A percentile compares a stretch with the other conserved stretches of the same genome.
phyloP scores from a whole-genome alignment of 345 rosid genomes.

The Kernera saxatilis region DNA sequence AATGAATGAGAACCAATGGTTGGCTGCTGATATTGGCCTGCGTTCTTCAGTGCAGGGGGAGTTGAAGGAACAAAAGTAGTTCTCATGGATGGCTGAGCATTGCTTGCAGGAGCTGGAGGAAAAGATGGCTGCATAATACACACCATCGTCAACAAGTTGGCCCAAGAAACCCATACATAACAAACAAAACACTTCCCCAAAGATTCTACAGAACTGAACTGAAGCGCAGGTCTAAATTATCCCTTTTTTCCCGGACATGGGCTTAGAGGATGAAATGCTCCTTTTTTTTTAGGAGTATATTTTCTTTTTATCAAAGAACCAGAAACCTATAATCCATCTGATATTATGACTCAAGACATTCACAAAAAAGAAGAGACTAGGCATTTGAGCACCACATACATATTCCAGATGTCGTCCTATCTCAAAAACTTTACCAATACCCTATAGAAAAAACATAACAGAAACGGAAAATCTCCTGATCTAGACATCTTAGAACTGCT shows the following conservation, averaged over 20 bases:
- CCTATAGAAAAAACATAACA: not conserved
- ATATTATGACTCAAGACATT: not conserved
- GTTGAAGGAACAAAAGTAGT: constrained; percentile 81
- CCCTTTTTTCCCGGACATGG: not conserved
- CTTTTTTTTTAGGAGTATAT: not conserved
- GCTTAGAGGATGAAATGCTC: not conserved
- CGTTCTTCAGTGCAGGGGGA: constrained; percentile 68
- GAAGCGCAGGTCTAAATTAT: not conserved
- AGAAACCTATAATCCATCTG: not conserved
- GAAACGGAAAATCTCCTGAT: constrained; percentile 1
- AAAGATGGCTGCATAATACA: constrained; percentile 46
- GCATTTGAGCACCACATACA: not conserved
- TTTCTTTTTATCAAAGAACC: not conserved
- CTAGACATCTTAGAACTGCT: constrained; percentile 21
- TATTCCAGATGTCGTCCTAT: not conserved
- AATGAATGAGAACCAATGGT: constrained; percentile 72
- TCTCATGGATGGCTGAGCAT: constrained; percentile 53
- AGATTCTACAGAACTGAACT: constrained; percentile 4
- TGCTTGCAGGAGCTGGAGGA: constrained; percentile 41
- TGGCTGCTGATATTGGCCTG: constrained; percentile 83
- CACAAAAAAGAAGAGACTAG: not conserved
- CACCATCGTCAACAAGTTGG: constrained; percentile 1
- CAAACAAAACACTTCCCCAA: not conserved
- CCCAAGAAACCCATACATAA: not conserved
- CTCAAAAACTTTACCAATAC: constrained; percentile 4